These are phyloP conservation scores for Blepharisma japonicum DNA, from an alignment of 73 alveolate genomes.

Conservation along the genomic window DNA sequence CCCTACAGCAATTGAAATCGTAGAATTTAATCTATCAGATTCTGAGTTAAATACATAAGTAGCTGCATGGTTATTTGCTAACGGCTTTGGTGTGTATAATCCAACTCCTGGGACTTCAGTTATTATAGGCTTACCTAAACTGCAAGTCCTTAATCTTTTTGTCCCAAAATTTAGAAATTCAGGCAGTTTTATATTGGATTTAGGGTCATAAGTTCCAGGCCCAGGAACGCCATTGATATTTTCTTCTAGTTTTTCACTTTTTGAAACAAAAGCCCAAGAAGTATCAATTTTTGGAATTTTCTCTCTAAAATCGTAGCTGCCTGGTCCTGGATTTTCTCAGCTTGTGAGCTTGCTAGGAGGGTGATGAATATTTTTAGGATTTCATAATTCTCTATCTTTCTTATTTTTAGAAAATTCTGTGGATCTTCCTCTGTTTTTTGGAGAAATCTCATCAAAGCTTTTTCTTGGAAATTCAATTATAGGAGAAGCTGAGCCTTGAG, in stretches of 20 bases:
- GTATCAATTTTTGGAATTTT: not conserved
- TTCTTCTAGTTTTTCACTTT: slow-evolving; percentile 22
- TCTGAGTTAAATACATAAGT: slow-evolving; percentile 19
- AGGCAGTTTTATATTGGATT: slow-evolving; percentile 5
- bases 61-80: not conserved
- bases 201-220: not conserved
- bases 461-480: no score
- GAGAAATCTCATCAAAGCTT: no score
- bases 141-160: not conserved
- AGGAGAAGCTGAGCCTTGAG: no score
- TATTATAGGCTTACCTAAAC: not conserved
- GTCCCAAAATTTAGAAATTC: not conserved
- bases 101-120: not conserved
- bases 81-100: not conserved
- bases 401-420: not conserved
- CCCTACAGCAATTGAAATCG: not conserved
- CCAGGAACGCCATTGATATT: not conserved
- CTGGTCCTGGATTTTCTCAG: slow-evolving; percentile 28
- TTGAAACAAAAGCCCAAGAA: not conserved
- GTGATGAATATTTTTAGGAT: not conserved
- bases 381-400: not conserved
- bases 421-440: no score
- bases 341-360: not conserved
- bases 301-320: not conserved
- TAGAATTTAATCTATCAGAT: not conserved